Evolutionary conservation across 768 basidiomycete genomes (phyloP).

Genomic region (Pisolithus orientalis): DNA sequence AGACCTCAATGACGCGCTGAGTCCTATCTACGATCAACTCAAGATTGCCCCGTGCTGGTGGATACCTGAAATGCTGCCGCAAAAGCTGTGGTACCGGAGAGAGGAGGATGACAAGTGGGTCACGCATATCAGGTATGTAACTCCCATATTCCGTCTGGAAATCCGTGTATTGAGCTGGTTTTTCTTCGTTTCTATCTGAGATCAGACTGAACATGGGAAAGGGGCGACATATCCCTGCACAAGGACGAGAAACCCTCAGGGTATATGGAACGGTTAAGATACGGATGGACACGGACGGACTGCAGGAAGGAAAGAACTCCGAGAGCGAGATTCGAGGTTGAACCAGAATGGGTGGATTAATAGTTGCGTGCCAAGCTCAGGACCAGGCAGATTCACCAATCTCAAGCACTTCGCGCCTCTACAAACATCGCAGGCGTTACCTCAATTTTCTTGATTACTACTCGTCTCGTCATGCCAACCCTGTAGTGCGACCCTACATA

Average conservation of each 20-base stretch:
- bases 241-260: conserved; percentile 25
- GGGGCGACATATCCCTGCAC: conserved; percentile 36
- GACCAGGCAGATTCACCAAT: too few relatives aligned
- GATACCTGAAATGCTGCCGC: conserved; percentile 54
- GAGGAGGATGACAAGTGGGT: conserved; percentile 16
- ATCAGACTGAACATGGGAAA: conserved; percentile 33
- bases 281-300: conserved; percentile 38
- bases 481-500: too few relatives aligned
- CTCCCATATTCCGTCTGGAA: not conserved
- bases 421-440: too few relatives aligned
- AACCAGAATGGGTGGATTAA: conserved; percentile 38
- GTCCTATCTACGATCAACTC: conserved; percentile 53
- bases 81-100: conserved; percentile 20
- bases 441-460: too few relatives aligned
- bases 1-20: conserved; percentile 53
- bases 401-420: too few relatives aligned
- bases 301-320: conserved; percentile 32
- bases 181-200: not conserved
- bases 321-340: conserved; percentile 30
- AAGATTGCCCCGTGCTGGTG: conserved; percentile 48
- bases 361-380: not conserved
- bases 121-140: conserved; percentile 12
- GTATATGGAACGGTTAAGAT: conserved; percentile 43
- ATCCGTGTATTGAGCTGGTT: not conserved
- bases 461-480: too few relatives aligned